phyloP scores from a whole-genome alignment of 257 asterid genomes.

The Solanum chiquidenum region DNA sequence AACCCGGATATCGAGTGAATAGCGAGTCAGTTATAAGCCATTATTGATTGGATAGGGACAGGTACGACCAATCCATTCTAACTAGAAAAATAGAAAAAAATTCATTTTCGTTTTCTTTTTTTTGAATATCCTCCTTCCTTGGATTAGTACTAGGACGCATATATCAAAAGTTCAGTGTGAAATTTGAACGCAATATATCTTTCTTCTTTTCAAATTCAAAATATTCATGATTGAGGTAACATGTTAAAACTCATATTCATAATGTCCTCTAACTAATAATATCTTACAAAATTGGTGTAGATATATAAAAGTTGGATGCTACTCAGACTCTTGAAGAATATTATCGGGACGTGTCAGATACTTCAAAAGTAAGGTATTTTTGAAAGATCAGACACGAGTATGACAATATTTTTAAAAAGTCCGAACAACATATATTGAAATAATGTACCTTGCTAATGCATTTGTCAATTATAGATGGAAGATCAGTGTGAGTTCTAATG shows the following conservation, averaged over 20 bases:
- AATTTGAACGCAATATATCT: neutral
- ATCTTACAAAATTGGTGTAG: neutral
- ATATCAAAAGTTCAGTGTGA: neutral
- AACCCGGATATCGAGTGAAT: neutral
- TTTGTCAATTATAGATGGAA: constrained; percentile 35
- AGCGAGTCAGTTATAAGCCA: neutral
- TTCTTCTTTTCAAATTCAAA: neutral
- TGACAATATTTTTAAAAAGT: neutral
- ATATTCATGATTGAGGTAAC: neutral
- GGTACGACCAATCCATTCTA: neutral
- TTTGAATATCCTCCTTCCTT: too few species aligned
- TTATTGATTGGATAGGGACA: neutral
- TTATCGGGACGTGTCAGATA: neutral
- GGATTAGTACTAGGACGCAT: neutral
- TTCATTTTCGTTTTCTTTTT: neutral
- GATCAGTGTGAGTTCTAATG: constrained; percentile 36
- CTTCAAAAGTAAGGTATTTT: neutral
- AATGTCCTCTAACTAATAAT: neutral
- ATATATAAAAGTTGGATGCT: neutral
- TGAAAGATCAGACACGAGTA: fast-evolving
- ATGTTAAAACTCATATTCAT: neutral
- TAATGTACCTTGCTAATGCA: constrained; percentile 37
- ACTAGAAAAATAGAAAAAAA: neutral
- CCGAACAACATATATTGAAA: neutral
- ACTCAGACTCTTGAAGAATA: neutral